A percentile compares a stretch with the other conserved stretches of the same genome.
Conservation (phyloP, 2,329 filamentous ascomycete species). For the Alternaria ethzedia region DNA sequence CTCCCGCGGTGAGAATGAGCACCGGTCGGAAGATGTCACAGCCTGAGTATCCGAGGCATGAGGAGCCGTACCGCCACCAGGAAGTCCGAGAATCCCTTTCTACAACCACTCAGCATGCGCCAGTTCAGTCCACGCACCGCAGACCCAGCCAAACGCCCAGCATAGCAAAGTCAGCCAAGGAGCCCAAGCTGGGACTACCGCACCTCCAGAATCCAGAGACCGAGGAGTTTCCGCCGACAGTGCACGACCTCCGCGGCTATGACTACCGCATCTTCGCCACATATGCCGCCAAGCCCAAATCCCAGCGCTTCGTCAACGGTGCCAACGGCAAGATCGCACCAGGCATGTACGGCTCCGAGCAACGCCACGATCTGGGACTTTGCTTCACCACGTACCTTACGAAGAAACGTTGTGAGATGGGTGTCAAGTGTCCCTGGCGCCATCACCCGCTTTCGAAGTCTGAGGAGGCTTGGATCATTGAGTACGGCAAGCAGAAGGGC, state of each 20-base stretch:
- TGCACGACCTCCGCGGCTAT: conserved; percentile 12
- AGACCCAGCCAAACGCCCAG: background rate
- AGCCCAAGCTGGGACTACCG: background rate
- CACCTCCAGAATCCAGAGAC: background rate
- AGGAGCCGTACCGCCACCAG: background rate
- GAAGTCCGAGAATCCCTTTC: fast-evolving
- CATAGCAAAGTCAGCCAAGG: background rate
- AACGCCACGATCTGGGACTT: conserved; percentile 12
- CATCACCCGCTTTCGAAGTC: conserved; percentile 13
- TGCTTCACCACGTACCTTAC: conserved; percentile 20
- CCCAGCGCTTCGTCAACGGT: conserved; percentile 1
- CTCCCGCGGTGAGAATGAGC: background rate
- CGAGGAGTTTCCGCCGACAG: background rate
- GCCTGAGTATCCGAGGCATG: background rate
- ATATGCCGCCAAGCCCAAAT: background rate
- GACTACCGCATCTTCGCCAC: background rate
- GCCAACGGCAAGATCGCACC: conserved; percentile 12
- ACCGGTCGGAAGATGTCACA: background rate
- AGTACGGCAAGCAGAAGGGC: background rate
- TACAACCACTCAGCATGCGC: background rate
- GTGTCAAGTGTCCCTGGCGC: conserved; percentile 16
- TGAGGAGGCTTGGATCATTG: conserved; percentile 12
- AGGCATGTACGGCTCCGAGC: conserved; percentile 4
- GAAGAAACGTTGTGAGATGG: conserved; percentile 10
- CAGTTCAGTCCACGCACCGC: background rate